Evolutionary conservation across 2,329 filamentous ascomycete species (phyloP), one percentile per base, ranked within the genome.

Genomic region (Bimuria novae-zelandiae): DNA sequence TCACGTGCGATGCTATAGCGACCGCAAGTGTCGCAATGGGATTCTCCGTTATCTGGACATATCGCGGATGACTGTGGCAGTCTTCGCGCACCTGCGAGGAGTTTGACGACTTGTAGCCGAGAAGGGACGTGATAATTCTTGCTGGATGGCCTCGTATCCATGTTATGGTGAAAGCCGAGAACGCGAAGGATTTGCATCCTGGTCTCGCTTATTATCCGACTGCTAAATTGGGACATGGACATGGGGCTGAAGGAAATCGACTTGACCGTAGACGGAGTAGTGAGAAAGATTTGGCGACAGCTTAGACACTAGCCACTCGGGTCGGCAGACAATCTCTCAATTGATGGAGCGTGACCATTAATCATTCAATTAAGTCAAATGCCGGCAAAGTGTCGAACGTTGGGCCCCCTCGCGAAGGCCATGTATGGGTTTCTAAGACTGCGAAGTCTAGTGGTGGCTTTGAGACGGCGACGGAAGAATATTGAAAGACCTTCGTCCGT

Each of bases 181-280:
- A 36, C 30, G 19, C 17, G 17, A 30, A 17, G 43, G 43, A 46
- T 46, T 46, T 16, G 21, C 14, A 46, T 36, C 43, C 43, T 21
- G 30, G 43, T 14, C 43, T 46, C 43, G 43, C 43, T 46, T 46
- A 46, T 46, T 22, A 46, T 46, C 29, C 19, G n/a, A 16, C 22
- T 36, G 14, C 43, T 46, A 46, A 36, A 33, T 27, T 35, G 43
- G 30, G 43, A 17, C 19, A 16, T 39, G 11, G n/a, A 29, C 21
- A 21, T n/a, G 21, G 30, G 12, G 43, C 14, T 14, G 29, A 32
- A 17, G 11, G 30, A 17, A 35, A 10, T 19, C 25, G 21, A 17
- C 21, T 46, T 46, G 29, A 14, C 43, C 36, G 5, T 14, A 25
- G 22, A 21, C 7, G 43, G 30, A 30, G 19, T 46, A 46, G 43